Evolutionary conservation across 495 filamentous ascomycete genomes (phyloP).

Genomic region (Penicillium cinerascens): DNA sequence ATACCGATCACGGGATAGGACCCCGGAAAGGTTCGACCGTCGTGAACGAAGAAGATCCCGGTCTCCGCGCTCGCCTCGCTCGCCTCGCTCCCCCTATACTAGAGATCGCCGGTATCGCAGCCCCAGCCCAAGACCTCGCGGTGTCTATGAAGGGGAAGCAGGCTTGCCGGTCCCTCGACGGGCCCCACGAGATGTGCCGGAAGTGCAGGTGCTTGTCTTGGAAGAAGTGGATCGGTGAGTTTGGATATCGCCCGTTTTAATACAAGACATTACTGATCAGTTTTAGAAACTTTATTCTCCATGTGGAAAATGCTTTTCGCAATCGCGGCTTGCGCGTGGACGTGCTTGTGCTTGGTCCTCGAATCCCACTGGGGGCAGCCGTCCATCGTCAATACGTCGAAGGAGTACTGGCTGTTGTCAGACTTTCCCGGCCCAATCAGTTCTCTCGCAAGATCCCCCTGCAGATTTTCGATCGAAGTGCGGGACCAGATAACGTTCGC

Average conservation of each 20-base stretch:
- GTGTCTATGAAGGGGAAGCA: slow-evolving; percentile 53
- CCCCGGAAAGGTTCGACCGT: slow-evolving; percentile 56
- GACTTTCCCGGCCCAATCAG: slow-evolving; percentile 66
- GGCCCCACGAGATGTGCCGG: slow-evolving; percentile 73
- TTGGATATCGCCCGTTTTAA: not conserved
- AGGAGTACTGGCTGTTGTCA: slow-evolving; percentile 80
- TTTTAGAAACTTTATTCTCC: slow-evolving; percentile 69
- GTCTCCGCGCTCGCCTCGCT: slow-evolving; percentile 53
- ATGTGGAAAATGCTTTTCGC: slow-evolving; percentile 73
- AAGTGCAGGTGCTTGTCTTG: slow-evolving; percentile 82
- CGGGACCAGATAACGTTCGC: slow-evolving; percentile 63
- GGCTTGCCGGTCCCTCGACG: slow-evolving; percentile 70
- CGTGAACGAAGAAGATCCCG: slow-evolving; percentile 63
- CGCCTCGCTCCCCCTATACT: slow-evolving; percentile 54
- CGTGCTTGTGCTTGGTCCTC: slow-evolving; percentile 72
- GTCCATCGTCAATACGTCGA: slow-evolving; percentile 83
- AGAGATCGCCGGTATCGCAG: slow-evolving; percentile 63
- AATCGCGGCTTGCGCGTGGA: slow-evolving; percentile 68
- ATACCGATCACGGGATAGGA: slow-evolving; percentile 58
- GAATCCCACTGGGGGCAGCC: slow-evolving; percentile 70
- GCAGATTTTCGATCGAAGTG: slow-evolving; percentile 79
- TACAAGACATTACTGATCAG: slow-evolving; percentile 5
- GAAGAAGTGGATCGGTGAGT: slow-evolving; percentile 71
- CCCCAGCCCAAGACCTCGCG: slow-evolving; percentile 57
- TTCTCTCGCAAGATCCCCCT: slow-evolving; percentile 67